Evolutionary conservation across 2,329 filamentous ascomycete genomes (phyloP).

Genomic region (Helotiales sp.): DNA sequence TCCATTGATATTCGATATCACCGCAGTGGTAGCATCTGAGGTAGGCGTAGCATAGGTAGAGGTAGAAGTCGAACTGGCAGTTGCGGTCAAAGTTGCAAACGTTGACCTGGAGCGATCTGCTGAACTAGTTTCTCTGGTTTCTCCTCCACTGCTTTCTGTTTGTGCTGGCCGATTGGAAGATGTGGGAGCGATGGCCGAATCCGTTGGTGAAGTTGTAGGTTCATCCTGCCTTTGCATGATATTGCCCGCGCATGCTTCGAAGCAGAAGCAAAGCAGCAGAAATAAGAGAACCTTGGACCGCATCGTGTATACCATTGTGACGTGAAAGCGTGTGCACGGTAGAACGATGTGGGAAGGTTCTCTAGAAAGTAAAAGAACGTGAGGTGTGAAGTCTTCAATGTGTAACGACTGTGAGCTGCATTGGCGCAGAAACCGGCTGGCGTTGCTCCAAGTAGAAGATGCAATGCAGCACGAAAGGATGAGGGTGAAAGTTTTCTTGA

Average conservation of each 20-base stretch:
- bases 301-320: slow-evolving; percentile 31
- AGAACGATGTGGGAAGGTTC: slow-evolving; percentile 23
- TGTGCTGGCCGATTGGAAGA: slow-evolving; percentile 22
- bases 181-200: slow-evolving; percentile 22
- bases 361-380: slow-evolving; percentile 27
- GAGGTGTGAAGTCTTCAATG: slow-evolving; percentile 28
- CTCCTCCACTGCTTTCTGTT: slow-evolving; percentile 17
- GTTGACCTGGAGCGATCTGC: slow-evolving; percentile 15
- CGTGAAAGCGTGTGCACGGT: slow-evolving; percentile 21
- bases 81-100: slow-evolving; percentile 15
- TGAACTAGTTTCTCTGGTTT: slow-evolving; percentile 20
- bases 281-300: slow-evolving; percentile 30
- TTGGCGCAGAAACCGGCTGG: slow-evolving; percentile 32
- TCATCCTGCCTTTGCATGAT: slow-evolving; percentile 36
- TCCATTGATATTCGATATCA: slow-evolving; percentile 31
- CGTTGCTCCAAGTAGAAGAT: slow-evolving; percentile 26
- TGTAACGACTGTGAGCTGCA: slow-evolving; percentile 31
- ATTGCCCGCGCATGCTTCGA: slow-evolving; percentile 32
- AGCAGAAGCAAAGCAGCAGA: slow-evolving; percentile 35
- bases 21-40: slow-evolving; percentile 18
- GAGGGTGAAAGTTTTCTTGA: slow-evolving; percentile 19
- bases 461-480: slow-evolving; percentile 20
- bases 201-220: slow-evolving; percentile 34
- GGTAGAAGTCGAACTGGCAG: slow-evolving; percentile 20
- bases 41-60: slow-evolving; percentile 20